A percentile compares a stretch with the other conserved stretches of the same genome.
Evolutionary conservation across 2,329 filamentous ascomycete genomes (phyloP).

Genomic region (Ophiocordyceps unilateralis): DNA sequence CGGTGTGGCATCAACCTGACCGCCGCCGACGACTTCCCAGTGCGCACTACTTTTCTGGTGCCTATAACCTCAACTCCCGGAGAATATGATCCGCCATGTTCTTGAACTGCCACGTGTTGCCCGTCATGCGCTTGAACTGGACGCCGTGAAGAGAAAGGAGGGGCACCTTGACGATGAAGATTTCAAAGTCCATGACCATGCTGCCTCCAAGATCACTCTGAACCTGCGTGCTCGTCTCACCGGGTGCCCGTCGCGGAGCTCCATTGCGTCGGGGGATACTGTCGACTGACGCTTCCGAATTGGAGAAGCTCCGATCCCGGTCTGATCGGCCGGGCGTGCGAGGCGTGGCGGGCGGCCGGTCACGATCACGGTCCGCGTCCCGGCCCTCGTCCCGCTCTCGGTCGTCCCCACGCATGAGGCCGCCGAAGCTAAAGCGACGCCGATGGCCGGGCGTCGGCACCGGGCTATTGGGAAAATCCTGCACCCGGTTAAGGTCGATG

Average conservation of each 20-base stretch:
- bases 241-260: slow-evolving; percentile 43
- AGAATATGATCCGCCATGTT: slow-evolving; percentile 95
- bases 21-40: too few species aligned
- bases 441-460: slow-evolving; percentile 41
- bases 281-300: slow-evolving; percentile 74
- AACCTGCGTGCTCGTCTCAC: slow-evolving; percentile 83
- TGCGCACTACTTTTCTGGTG: background rate
- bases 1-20: too few species aligned
- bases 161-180: slow-evolving; percentile 94
- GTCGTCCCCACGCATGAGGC: slow-evolving; percentile 36
- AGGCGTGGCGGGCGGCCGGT: slow-evolving; percentile 20
- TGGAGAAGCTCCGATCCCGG: slow-evolving; percentile 57
- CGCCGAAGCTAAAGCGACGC: slow-evolving; percentile 72
- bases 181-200: slow-evolving; percentile 80
- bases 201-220: slow-evolving; percentile 76
- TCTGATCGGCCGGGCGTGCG: slow-evolving; percentile 26
- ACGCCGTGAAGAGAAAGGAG: slow-evolving; percentile 85
- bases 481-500: slow-evolving; percentile 64
- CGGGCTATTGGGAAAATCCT: slow-evolving; percentile 45
- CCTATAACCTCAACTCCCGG: slow-evolving; percentile 62
- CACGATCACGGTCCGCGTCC: slow-evolving; percentile 32
- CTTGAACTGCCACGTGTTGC: slow-evolving; percentile 97
- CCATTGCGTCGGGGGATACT: slow-evolving; percentile 41
- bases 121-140: slow-evolving; percentile 92
- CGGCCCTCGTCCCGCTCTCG: slow-evolving; percentile 56